Conservation (phyloP, 2,329 filamentous ascomycete species). For the Penicillium polonicum region DNA sequence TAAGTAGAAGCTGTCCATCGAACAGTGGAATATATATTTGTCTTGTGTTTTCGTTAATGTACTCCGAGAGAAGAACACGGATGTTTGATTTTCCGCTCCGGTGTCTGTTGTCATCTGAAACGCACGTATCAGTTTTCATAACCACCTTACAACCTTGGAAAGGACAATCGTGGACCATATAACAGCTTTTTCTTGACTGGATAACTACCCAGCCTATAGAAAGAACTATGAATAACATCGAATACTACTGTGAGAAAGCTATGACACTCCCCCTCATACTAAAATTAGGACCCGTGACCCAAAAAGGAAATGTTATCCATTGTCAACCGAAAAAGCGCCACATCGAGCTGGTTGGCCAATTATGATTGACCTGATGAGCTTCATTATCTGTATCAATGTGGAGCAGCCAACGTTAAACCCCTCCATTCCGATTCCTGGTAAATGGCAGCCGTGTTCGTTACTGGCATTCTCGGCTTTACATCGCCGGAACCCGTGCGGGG, state of each 20-base stretch:
- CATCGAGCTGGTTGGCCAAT: background rate
- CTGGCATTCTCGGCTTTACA: conserved; percentile 7
- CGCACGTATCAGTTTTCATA: background rate
- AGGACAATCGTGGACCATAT: background rate
- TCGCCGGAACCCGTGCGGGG: conserved; percentile 13
- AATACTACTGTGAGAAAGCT: background rate
- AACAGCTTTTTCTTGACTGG: background rate
- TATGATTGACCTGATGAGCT: background rate
- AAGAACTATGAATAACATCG: background rate
- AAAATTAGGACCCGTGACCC: background rate
- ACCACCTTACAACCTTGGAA: background rate
- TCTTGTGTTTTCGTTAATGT: background rate
- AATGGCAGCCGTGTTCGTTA: background rate
- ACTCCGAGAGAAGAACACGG: background rate
- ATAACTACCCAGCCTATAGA: background rate
- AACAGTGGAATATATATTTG: background rate
- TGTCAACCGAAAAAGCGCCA: background rate
- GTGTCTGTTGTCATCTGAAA: background rate
- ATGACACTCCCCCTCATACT: background rate
- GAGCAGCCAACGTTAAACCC: background rate
- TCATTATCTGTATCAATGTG: background rate
- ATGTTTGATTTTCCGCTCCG: background rate
- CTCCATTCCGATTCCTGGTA: background rate
- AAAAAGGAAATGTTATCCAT: conserved; percentile 7
- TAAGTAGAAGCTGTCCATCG: background rate